These are phyloP conservation scores for Pseudogymnoascus sp. DNA, from an alignment of 2,329 filamentous ascomycete genomes.

Conservation along the genomic window DNA sequence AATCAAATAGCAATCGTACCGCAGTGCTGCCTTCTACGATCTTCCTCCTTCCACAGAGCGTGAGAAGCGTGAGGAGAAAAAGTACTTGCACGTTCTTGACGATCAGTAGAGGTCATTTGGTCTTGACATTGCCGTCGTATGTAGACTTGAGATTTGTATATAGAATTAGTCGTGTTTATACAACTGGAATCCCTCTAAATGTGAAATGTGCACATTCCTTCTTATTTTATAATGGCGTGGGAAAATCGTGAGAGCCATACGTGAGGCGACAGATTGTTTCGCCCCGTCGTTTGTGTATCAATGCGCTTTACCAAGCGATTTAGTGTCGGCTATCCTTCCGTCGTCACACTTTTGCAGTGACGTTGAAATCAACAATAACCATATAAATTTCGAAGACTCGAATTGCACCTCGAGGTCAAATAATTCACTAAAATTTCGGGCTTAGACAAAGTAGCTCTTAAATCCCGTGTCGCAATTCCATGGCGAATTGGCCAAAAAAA, in stretches of 20 bases:
- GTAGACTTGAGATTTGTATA: slow-evolving; percentile 9
- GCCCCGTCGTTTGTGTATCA: slow-evolving; percentile 7
- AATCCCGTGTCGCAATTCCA: not conserved
- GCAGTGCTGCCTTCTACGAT: slow-evolving; percentile 83
- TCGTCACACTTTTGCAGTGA: not conserved
- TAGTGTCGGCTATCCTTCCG: slow-evolving; percentile 6
- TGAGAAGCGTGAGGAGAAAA: slow-evolving; percentile 90
- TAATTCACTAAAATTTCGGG: not conserved
- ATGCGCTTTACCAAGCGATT: not conserved
- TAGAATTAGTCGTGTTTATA: slow-evolving; percentile 9
- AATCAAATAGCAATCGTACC: slow-evolving; percentile 68
- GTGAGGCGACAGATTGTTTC: slow-evolving; percentile 1
- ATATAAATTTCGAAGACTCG: not conserved
- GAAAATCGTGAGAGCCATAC: not conserved
- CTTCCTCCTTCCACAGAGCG: slow-evolving; percentile 89
- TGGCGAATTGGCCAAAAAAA: slow-evolving; percentile 1
- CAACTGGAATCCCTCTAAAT: not conserved
- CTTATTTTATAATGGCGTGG: not conserved
- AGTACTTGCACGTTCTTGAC: slow-evolving; percentile 91
- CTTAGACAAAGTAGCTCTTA: not conserved
- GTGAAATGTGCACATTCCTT: not conserved
- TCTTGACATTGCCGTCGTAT: not conserved
- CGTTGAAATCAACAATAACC: not conserved
- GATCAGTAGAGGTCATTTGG: slow-evolving; percentile 54
- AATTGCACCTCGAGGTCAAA: not conserved